Evolutionary conservation across 1,284 basidiomycete species (phyloP).

Genomic region (Rhodotorula sp.): DNA sequence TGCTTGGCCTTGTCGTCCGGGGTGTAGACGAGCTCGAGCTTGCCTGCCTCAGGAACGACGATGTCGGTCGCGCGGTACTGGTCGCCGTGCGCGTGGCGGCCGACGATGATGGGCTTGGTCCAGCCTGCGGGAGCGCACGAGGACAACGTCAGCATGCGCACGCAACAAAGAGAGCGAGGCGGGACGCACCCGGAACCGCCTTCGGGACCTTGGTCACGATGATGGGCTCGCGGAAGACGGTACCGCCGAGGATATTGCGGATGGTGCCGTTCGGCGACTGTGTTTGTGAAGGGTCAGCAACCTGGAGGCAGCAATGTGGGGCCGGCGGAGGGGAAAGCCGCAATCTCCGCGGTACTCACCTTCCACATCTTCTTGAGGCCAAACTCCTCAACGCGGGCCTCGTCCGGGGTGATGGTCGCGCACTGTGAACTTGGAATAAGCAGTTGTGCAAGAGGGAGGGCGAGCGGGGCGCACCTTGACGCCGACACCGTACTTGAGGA

Average conservation of each 20-base stretch:
- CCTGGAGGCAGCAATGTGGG: too few relatives aligned
- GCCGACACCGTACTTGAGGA: slow-evolving; percentile 74
- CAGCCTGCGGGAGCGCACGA: slow-evolving; percentile 61
- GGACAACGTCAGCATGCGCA: neutral
- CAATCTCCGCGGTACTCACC: slow-evolving; percentile 8
- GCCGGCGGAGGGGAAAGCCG: neutral
- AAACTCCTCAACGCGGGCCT: slow-evolving; percentile 91
- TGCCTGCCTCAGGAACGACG: slow-evolving; percentile 81
- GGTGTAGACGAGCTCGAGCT: slow-evolving; percentile 83
- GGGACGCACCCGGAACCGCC: slow-evolving; percentile 65
- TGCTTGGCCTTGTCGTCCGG: slow-evolving; percentile 65
- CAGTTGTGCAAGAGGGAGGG: neutral
- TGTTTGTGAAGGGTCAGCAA: slow-evolving; percentile 56
- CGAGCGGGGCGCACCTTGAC: slow-evolving; percentile 61
- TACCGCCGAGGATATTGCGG: slow-evolving; percentile 73
- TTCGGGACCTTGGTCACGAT: slow-evolving; percentile 86
- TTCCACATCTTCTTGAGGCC: slow-evolving; percentile 88
- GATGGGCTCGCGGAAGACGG: slow-evolving; percentile 98
- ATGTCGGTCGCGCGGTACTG: slow-evolving; percentile 90
- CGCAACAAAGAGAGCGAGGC: neutral
- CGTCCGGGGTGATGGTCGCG: slow-evolving; percentile 98
- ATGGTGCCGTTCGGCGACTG: slow-evolving; percentile 91
- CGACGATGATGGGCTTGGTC: slow-evolving; percentile 95
- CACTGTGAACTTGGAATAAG: slow-evolving; percentile 59
- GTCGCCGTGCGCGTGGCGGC: slow-evolving; percentile 96